Evolutionary conservation across 306 rosid species (phyloP).

Genomic region (Casuarina equisetifolia): DNA sequence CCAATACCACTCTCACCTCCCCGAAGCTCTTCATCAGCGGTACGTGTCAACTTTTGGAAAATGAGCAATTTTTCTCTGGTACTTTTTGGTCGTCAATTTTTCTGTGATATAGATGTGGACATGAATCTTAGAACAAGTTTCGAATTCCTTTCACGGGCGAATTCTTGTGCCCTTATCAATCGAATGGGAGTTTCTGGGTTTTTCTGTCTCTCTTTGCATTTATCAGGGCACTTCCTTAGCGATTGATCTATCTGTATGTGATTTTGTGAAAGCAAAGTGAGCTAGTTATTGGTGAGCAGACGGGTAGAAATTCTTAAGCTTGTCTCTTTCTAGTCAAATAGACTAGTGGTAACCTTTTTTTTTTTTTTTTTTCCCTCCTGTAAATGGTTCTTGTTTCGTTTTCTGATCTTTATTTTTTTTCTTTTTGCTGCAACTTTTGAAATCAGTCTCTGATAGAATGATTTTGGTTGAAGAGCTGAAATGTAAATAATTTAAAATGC

Average conservation of each 20-base stretch:
- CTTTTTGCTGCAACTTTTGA: not conserved
- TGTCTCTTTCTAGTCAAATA: not conserved
- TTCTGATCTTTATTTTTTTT: not conserved
- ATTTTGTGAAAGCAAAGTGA: not conserved
- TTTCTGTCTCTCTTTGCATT: not conserved
- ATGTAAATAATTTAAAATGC: not conserved
- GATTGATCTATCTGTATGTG: not conserved
- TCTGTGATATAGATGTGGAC: not conserved
- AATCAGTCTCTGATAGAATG: not conserved
- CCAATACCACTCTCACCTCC: constrained; percentile 72
- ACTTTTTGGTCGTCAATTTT: not conserved
- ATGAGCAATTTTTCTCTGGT: not conserved
- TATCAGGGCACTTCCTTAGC: not conserved
- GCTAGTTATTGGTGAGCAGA: not conserved
- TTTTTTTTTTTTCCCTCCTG: not conserved
- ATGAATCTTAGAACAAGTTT: not conserved
- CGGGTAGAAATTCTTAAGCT: not conserved
- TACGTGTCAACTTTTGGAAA: constrained; percentile 3
- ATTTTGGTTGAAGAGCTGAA: not conserved
- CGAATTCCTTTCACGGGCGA: not conserved
- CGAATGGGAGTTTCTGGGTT: not conserved
- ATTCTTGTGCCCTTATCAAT: not conserved
- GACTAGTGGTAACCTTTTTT: not conserved
- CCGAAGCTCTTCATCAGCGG: constrained; percentile 82
- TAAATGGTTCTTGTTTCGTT: not conserved